phyloP scores from a whole-genome alignment of 345 rosid species.

The Angophora floribunda region DNA sequence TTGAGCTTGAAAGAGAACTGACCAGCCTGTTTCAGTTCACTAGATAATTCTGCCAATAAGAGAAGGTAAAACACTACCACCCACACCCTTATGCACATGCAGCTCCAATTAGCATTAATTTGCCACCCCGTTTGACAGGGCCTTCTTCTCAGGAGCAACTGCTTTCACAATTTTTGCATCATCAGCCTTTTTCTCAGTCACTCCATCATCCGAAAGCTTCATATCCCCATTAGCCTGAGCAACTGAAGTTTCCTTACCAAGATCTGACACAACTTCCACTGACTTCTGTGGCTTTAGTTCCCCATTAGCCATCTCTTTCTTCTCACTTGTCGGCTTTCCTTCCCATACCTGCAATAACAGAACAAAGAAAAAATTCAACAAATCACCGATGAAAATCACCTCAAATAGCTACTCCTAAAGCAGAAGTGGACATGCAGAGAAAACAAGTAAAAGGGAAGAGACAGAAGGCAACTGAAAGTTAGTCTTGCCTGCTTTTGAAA shows the following conservation, averaged over 20 bases:
- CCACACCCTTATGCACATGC: neutral
- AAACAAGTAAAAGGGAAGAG: neutral
- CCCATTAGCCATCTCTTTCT: neutral
- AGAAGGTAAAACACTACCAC: neutral
- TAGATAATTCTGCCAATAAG: neutral
- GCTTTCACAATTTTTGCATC: neutral
- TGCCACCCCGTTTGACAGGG: constrained; percentile 1
- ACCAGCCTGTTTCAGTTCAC: neutral
- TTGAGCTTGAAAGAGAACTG: neutral
- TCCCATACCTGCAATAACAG: neutral
- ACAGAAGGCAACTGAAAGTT: neutral
- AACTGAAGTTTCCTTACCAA: neutral
- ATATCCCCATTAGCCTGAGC: neutral
- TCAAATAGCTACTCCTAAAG: neutral
- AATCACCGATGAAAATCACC: neutral
- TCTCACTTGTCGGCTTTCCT: neutral
- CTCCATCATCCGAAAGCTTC: neutral
- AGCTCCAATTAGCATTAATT: neutral
- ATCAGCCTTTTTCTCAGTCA: neutral
- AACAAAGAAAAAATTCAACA: neutral
- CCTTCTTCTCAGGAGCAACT: neutral
- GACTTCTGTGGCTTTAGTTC: neutral
- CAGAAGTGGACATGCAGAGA: neutral
- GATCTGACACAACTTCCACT: neutral
- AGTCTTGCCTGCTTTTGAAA: constrained; percentile 49